Evolutionary conservation across 208 protist species (phyloP), one percentile per base, ranked within the genome.

Genomic region (Strigomonas culicis): DNA sequence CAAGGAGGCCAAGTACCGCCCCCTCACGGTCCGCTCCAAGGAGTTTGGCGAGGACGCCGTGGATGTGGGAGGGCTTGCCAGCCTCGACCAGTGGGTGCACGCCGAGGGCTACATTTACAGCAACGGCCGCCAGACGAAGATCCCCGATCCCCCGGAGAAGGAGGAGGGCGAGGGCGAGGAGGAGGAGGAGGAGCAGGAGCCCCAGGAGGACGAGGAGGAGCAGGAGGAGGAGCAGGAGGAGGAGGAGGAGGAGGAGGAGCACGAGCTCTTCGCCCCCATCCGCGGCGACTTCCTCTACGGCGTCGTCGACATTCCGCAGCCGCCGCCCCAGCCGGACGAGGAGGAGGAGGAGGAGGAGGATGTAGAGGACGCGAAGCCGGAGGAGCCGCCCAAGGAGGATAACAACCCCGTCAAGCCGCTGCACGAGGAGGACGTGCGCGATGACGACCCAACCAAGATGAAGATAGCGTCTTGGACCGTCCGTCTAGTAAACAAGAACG

Each of bases 61-160:
- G 28, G 91, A 91, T 44, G 85, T 96, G n/a, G 80, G 77, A 22
- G 77, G 82, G 55, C 76, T 92, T 58, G 77, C 79, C 32, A 68
- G 68, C 43, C 70, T 83, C 2, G 79, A 94, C 56, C 92, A 88
- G 66, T 98, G 95, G 95, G 84, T 94, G 27, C 95, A 98, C 69
- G 70, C 80, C 3, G 81, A 87, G 32, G 63, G 59, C 34, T 84
- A 86, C 65, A 89, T 98, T 32, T 92, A 88, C 66, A 80, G 74
- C 39, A 95, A 90, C 63, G 95, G 95, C 24, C 80, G 95, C 24
- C 82, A 90, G 60, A 97, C 90, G 13, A 94, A 92, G 77, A 82
- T 97, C 41, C 92, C 92, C 6, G 81, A 86, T 63, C 92, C 88
- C 71, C 74, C 69, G 11, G 87, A 95, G 65, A 63, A 70, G 2